Conservation (phyloP, 805 yeast genomes). For the Metschnikowia aberdeeniae region DNA sequence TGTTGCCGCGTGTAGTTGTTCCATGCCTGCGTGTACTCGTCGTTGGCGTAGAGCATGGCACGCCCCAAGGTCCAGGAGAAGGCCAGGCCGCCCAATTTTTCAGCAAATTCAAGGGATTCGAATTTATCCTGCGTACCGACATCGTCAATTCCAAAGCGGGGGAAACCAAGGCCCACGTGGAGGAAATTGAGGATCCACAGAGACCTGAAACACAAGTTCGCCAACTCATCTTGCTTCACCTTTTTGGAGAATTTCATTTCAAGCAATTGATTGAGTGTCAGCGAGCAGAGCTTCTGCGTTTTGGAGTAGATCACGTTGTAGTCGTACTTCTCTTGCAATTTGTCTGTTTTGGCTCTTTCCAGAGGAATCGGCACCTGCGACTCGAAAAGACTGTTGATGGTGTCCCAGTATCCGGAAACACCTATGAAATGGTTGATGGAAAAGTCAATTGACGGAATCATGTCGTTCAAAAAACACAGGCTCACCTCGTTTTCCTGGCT, state of each 20-base stretch:
- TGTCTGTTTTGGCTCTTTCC: conserved; percentile 11
- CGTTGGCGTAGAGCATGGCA: conserved; percentile 59
- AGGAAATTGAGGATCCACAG: conserved; percentile 55
- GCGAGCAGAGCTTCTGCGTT: conserved; percentile 47
- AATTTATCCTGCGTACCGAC: conserved; percentile 11
- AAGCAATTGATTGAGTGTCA: conserved; percentile 34
- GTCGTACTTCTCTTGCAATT: conserved; percentile 34
- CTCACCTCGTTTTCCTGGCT: conserved; percentile 29
- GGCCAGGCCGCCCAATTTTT: conserved; percentile 38
- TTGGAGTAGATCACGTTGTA: conserved; percentile 40
- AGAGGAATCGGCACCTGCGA: conserved; percentile 8
- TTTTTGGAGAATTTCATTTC: conserved; percentile 31
- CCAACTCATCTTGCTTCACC: conserved; percentile 41
- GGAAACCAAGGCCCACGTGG: conserved; percentile 59
- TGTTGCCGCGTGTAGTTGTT: conserved; percentile 24
- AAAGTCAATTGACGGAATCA: conserved; percentile 55
- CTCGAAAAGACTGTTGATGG: conserved; percentile 45
- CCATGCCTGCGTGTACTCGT: conserved; percentile 45
- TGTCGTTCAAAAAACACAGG: conserved; percentile 50
- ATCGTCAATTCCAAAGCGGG: conserved; percentile 44
- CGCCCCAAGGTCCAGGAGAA: conserved; percentile 58
- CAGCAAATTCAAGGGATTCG: conserved; percentile 42
- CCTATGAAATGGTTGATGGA: conserved; percentile 56
- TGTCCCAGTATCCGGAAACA: conserved; percentile 66
- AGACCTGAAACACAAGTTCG: conserved; percentile 58